A percentile compares a stretch with the other conserved stretches of the same genome.
These are phyloP conservation scores for Neoarthrinium moseri DNA, from an alignment of 2,329 filamentous ascomycete species.

Conservation along the genomic window DNA sequence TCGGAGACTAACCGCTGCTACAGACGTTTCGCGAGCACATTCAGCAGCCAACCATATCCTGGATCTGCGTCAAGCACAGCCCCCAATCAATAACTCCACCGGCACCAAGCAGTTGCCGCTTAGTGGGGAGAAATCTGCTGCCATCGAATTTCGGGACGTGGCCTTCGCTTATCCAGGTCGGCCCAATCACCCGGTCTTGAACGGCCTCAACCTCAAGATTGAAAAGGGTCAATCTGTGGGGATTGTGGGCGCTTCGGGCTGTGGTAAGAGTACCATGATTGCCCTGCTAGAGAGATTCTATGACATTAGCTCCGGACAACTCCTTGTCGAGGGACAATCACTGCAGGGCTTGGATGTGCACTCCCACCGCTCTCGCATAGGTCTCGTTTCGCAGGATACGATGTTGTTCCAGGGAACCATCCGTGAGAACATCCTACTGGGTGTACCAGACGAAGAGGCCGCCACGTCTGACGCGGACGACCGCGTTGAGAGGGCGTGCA, in stretches of 20 bases:
- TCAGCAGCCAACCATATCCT: conserved; percentile 50
- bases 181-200: conserved; percentile 36
- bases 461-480: not conserved
- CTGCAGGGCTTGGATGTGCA: conserved; percentile 41
- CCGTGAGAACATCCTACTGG: conserved; percentile 25
- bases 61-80: too few species aligned
- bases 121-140: too few species aligned
- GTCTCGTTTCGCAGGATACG: conserved; percentile 59
- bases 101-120: too few species aligned
- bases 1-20: too few species aligned
- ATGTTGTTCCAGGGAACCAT: conserved; percentile 48
- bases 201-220: conserved; percentile 42
- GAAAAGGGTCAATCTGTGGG: conserved; percentile 49
- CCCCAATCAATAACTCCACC: too few species aligned
- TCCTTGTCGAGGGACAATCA: conserved; percentile 42
- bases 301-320: conserved; percentile 40
- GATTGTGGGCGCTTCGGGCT: conserved; percentile 55
- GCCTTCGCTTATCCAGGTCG: conserved; percentile 61
- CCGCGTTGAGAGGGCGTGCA: conserved; percentile 13
- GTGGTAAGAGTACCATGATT: conserved; percentile 62
- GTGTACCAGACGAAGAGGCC: not conserved
- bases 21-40: conserved; percentile 37
- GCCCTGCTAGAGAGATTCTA: conserved; percentile 48
- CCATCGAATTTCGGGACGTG: conserved; percentile 54
- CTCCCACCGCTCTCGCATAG: conserved; percentile 50